These are phyloP conservation scores for Trifolium dubium DNA, from an alignment of 306 rosid species.

Conservation along the genomic window DNA sequence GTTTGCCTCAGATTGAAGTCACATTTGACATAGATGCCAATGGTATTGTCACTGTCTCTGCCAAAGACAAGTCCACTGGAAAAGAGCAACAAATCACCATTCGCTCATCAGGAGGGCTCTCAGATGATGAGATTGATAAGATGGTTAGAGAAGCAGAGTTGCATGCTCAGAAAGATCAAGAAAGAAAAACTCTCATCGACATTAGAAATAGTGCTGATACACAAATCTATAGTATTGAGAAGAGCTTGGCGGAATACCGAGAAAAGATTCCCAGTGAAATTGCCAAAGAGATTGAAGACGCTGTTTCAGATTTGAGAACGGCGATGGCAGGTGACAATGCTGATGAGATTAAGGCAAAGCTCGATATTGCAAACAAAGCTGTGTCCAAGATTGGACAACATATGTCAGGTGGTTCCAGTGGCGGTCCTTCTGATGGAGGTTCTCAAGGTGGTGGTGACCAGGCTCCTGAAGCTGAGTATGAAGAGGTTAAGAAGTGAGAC, in stretches of 20 bases:
- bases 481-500: constrained; percentile 81
- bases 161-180: constrained; percentile 89
- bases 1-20: constrained; percentile 91
- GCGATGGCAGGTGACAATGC: constrained; percentile 61
- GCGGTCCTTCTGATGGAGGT: constrained; percentile 68
- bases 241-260: constrained; percentile 80
- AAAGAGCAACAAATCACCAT: constrained; percentile 95
- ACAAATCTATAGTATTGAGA: constrained; percentile 79
- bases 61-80: constrained; percentile 91
- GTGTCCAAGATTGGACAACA: constrained; percentile 90
- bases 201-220: constrained; percentile 86
- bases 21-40: constrained; percentile 96
- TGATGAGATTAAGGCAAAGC: constrained; percentile 78
- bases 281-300: constrained; percentile 81
- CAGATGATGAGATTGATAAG: constrained; percentile 81
- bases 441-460: constrained; percentile 89
- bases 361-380: constrained; percentile 88
- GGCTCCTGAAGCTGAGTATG: constrained; percentile 87
- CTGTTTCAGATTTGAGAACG: constrained; percentile 73
- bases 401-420: constrained; percentile 78
- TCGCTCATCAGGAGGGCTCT: constrained; percentile 91
- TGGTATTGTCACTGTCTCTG: constrained; percentile 96
- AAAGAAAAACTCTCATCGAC: constrained; percentile 84
- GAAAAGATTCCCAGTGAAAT: constrained; percentile 86
- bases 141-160: constrained; percentile 94